phyloP scores from a whole-genome alignment of 768 basidiomycete genomes.

The Tricholoma bakamatsutake region DNA sequence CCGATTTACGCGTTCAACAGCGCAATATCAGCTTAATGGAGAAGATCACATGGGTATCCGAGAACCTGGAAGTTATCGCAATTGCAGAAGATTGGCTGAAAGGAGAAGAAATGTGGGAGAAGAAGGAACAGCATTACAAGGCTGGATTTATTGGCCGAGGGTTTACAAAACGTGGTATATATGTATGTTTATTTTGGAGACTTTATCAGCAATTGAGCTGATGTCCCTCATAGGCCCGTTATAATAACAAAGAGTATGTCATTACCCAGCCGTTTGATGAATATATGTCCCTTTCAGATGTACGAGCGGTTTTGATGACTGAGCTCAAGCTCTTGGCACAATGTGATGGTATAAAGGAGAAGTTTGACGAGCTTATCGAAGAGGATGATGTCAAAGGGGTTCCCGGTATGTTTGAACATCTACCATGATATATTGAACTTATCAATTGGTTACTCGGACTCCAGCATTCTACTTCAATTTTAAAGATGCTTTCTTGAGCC shows the following conservation, averaged over 20 bases:
- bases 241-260: constrained; percentile 6
- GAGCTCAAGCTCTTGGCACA: neutral
- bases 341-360: neutral
- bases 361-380: neutral
- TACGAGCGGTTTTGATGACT: neutral
- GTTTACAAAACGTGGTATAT: constrained; percentile 7
- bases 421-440: neutral
- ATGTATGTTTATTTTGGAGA: constrained; percentile 3
- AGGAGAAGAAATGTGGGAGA: neutral
- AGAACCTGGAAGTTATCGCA: neutral
- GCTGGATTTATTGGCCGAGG: constrained; percentile 4
- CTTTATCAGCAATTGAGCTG: neutral
- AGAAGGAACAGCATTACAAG: neutral
- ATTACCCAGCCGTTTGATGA: constrained; percentile 2
- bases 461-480: neutral
- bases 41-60: neutral
- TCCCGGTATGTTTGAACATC: neutral
- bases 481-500: neutral
- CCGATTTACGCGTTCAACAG: neutral
- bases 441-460: neutral
- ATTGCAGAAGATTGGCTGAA: neutral
- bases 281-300: neutral
- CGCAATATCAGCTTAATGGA: neutral
- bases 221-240: constrained; percentile 2
- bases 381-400: neutral